Conservation (phyloP, 2,329 filamentous ascomycete genomes). For the Xylariaceae sp. region DNA sequence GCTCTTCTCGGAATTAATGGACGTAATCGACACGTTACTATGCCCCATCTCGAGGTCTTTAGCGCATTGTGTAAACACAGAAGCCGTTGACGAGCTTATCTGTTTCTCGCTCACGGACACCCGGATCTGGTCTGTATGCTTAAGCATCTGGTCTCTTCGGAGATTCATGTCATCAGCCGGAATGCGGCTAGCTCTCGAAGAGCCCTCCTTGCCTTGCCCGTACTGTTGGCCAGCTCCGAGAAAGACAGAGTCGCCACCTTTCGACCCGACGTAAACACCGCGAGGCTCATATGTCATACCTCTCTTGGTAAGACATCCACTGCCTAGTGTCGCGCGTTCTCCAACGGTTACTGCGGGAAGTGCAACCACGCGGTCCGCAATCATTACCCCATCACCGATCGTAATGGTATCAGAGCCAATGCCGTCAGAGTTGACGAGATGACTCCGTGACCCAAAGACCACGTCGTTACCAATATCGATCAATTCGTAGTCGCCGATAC, state of each 20-base stretch:
- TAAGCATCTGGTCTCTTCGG: neutral
- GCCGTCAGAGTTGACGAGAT: constrained; percentile 59
- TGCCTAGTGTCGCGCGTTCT: constrained; percentile 57
- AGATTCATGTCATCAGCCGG: neutral
- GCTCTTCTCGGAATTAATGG: neutral
- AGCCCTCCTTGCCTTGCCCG: constrained; percentile 1
- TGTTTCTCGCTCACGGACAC: neutral
- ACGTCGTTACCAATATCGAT: constrained; percentile 63
- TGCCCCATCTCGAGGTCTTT: constrained; percentile 2
- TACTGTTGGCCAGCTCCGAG: constrained; percentile 2
- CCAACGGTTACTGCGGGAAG: constrained; percentile 58
- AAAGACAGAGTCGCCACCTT: constrained; percentile 20
- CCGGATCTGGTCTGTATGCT: neutral
- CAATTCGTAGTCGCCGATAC: constrained; percentile 59
- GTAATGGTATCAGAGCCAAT: constrained; percentile 53
- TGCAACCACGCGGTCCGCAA: constrained; percentile 60
- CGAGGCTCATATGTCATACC: constrained; percentile 47
- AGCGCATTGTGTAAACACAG: neutral
- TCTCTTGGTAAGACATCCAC: constrained; percentile 56
- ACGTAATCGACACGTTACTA: neutral
- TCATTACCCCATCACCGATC: constrained; percentile 58
- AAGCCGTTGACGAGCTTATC: neutral
- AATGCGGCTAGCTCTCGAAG: neutral
- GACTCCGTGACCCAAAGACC: constrained; percentile 63
- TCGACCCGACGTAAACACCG: constrained; percentile 24